phyloP scores from a whole-genome alignment of 345 rosid species.

The Heritiera fomes region DNA sequence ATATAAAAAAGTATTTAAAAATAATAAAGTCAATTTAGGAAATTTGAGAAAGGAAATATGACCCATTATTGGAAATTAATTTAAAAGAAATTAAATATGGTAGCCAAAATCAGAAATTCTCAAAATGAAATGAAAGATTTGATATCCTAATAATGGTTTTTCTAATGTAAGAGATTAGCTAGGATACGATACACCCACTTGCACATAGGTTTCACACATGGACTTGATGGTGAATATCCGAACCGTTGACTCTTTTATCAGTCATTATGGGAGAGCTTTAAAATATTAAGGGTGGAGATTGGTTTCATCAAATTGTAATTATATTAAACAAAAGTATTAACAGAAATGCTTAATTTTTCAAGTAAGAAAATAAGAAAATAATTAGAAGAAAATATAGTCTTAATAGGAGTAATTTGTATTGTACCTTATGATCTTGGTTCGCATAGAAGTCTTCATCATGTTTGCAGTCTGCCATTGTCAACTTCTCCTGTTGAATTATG shows the following conservation, averaged over 20 bases:
- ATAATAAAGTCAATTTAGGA: too few relatives aligned
- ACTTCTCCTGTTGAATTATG: background rate
- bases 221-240: background rate
- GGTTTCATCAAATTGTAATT: background rate
- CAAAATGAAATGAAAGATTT: background rate
- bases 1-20: too few relatives aligned
- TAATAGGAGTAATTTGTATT: background rate
- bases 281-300: background rate
- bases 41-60: too few relatives aligned
- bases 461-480: constrained; percentile 49
- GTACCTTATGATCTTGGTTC: constrained; percentile 34
- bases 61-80: background rate
- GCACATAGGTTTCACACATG: background rate
- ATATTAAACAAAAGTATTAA: too few relatives aligned
- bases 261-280: background rate
- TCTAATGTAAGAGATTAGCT: background rate
- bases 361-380: background rate
- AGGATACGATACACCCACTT: background rate
- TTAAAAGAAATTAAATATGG: background rate
- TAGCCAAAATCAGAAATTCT: background rate
- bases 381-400: background rate
- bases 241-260: background rate
- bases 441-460: constrained; percentile 36
- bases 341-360: background rate
- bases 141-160: background rate